Base-by-base conservation (phyloP, 371 early-diverging fungal species). In the Parasitella parasitica region DNA sequence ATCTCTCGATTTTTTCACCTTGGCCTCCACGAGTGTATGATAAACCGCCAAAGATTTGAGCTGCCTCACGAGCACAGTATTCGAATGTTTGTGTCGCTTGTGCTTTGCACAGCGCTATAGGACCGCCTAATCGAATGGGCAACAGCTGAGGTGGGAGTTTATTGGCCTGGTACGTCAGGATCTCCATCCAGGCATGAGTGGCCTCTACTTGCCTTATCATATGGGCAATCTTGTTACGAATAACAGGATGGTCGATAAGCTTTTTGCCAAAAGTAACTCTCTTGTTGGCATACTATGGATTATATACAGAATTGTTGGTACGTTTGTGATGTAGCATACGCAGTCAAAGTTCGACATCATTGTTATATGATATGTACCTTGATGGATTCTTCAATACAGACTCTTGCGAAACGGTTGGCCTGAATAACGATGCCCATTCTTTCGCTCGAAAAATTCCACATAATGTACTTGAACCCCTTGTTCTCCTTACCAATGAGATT, bases 401-500 rank as follows among this genome's bases (percentile, higher is more conserved):
- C 92, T 66, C 96, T 89, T 18, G 94, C 86, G 61, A 94, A 86
- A 18, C 96, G 88, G 38, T 79, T 92, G 18, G 93, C 91, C 73
- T 95, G 94, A 70, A 89, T 89, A 32, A 88, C 84, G 57, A 94
- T 91, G 46, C 93, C 92, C 85, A 89, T 75, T 43, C 88, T 82
- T 63, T 92, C 93, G 64, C 87, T 86, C 63, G 90, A 90, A 61
- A 91, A 93, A 78, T 91, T 90, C 41, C 81, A 71, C 83, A 88
- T 86, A 38, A 89, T 86, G 55, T 86, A 90, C 74, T 91, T 91
- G 85, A 95, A 95, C 4, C 94, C 94, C 46, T 90, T 81, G 83
- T 94, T 93, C 61, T 89, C 90, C 69, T 94, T 85, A 53, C 95
- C 95, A 71, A 95, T 86, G 28, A 95, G 38, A 71, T 95, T 89